These are phyloP conservation scores for Thuja plicata DNA, from an alignment of 83 land plant genomes.

Conservation along the genomic window DNA sequence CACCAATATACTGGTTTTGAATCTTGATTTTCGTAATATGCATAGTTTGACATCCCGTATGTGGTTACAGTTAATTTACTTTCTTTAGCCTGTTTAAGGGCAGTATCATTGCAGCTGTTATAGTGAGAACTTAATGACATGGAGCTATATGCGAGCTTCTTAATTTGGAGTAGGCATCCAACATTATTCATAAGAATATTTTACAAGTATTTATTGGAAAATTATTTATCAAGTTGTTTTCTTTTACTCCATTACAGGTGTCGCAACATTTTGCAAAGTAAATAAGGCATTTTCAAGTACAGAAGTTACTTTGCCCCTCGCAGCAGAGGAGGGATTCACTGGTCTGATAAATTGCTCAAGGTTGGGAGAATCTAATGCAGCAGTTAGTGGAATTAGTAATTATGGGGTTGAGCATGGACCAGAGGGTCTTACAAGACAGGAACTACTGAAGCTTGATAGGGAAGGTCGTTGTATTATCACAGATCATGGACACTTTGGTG, in stretches of 20 bases:
- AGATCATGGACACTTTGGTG: constrained; percentile 97
- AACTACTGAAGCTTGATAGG: constrained; percentile 72
- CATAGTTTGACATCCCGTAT: background rate
- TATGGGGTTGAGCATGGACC: constrained; percentile 32
- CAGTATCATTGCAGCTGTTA: background rate
- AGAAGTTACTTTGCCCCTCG: constrained; percentile 71
- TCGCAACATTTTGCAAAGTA: constrained; percentile 93
- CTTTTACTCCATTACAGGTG: constrained; percentile 49
- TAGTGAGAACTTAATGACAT: background rate
- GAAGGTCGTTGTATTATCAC: constrained; percentile 97
- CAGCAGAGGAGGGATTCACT: constrained; percentile 95
- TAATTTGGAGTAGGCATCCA: background rate
- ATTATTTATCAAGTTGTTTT: background rate
- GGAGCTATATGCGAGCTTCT: background rate
- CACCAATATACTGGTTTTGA: background rate
- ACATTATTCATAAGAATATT: background rate
- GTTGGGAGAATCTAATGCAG: constrained; percentile 15
- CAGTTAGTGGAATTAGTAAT: constrained; percentile 27
- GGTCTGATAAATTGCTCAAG: constrained; percentile 54
- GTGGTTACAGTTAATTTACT: background rate
- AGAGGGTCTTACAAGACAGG: constrained; percentile 56
- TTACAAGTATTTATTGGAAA: background rate
- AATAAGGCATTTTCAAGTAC: constrained; percentile 51
- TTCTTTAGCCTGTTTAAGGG: background rate
- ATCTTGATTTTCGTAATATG: background rate